phyloP scores from a whole-genome alignment of 139 green algal genomes.

The Limnomonas spitsbergensis region DNA sequence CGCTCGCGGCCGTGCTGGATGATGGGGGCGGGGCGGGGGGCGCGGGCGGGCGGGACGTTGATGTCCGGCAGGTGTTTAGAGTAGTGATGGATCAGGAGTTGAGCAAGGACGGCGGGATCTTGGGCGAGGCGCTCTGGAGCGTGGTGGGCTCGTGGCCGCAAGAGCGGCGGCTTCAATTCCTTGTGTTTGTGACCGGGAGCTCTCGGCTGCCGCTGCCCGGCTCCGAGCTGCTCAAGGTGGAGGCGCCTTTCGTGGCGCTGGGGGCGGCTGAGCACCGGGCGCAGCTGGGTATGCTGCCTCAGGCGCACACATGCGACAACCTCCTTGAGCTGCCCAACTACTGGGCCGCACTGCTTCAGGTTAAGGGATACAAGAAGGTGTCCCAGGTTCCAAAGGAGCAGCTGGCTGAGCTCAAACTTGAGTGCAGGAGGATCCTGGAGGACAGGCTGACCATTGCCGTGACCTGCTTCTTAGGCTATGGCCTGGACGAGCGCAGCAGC shows the following conservation, averaged over 20 bases:
- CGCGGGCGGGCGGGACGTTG: neutral
- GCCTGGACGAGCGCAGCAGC: slow-evolving; percentile 36
- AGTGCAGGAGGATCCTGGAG: slow-evolving; percentile 26
- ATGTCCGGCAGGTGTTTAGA: slow-evolving; percentile 34
- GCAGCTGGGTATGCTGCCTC: slow-evolving; percentile 57
- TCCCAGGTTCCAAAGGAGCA: slow-evolving; percentile 2
- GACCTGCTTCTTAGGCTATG: slow-evolving; percentile 27
- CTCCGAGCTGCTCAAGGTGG: slow-evolving; percentile 47
- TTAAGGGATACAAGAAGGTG: slow-evolving; percentile 7
- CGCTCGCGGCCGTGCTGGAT: slow-evolving; percentile 24
- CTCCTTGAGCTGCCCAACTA: slow-evolving; percentile 69
- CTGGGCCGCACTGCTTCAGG: slow-evolving; percentile 46
- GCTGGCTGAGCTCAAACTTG: slow-evolving; percentile 8
- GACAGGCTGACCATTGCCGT: slow-evolving; percentile 29
- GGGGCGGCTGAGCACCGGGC: slow-evolving; percentile 29
- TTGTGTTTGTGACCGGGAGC: slow-evolving; percentile 57
- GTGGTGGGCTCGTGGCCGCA: slow-evolving; percentile 37
- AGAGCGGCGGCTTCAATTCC: slow-evolving; percentile 31
- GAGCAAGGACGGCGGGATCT: neutral
- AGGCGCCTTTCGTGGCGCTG: slow-evolving; percentile 56
- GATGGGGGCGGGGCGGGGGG: slow-evolving; percentile 12
- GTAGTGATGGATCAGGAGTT: slow-evolving; percentile 48
- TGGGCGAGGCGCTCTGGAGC: slow-evolving; percentile 38
- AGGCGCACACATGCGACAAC: slow-evolving; percentile 63
- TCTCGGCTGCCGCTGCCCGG: slow-evolving; percentile 42